A percentile compares a stretch with the other conserved stretches of the same genome.
Evolutionary conservation across 768 basidiomycete genomes (phyloP).

Genomic region (Serendipita vermifera): DNA sequence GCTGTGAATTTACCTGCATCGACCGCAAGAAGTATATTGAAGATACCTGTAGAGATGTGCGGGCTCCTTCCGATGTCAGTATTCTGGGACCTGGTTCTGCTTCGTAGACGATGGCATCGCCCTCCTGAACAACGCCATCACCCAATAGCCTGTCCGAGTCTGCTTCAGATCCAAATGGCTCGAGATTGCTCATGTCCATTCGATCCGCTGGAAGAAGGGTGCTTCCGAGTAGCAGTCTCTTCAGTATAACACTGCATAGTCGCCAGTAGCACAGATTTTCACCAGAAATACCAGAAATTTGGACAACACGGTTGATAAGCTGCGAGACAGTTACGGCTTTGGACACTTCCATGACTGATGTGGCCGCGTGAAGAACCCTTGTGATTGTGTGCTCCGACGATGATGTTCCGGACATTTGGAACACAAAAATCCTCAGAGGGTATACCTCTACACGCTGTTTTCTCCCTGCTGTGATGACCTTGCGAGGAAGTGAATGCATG

Average conservation of each 20-base stretch:
- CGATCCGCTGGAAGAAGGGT: conserved; percentile 14
- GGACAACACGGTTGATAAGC: conserved; percentile 33
- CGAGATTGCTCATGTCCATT: not conserved
- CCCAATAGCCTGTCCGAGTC: conserved; percentile 30
- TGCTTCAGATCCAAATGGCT: conserved; percentile 1
- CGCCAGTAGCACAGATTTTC: conserved; percentile 16
- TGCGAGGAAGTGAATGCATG: conserved; percentile 44
- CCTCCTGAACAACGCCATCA: conserved; percentile 39
- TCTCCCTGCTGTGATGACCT: conserved; percentile 51
- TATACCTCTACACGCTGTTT: conserved; percentile 53
- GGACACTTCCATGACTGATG: conserved; percentile 36
- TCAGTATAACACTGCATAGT: conserved; percentile 11
- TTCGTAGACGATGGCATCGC: conserved; percentile 70
- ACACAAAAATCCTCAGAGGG: conserved; percentile 50
- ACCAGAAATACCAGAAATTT: conserved; percentile 21
- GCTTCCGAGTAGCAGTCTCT: conserved; percentile 23
- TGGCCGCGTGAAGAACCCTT: conserved; percentile 21
- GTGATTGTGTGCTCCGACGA: too few relatives aligned
- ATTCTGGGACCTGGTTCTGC: too few relatives aligned
- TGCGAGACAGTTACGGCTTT: conserved; percentile 35
- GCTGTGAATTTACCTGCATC: too few relatives aligned
- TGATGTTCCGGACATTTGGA: conserved; percentile 31
- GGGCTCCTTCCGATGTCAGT: too few relatives aligned
- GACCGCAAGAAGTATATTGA: too few relatives aligned
- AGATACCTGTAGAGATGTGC: too few relatives aligned